phyloP scores from a whole-genome alignment of 2,329 filamentous ascomycete genomes.

The Pyricularia pennisetigena region DNA sequence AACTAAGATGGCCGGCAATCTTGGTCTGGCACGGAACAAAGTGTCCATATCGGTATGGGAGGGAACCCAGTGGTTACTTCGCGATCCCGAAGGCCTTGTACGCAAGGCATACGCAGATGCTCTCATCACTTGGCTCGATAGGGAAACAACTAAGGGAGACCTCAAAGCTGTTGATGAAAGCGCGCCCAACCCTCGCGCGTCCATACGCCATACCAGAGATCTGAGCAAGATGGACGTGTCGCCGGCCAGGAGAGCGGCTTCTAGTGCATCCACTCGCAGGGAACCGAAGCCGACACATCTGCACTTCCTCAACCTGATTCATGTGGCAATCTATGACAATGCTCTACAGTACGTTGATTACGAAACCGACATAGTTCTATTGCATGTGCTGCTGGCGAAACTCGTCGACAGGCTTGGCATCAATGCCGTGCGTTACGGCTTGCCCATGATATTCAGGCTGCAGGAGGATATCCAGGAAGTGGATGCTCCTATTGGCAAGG shows the following conservation, averaged over 20 bases:
- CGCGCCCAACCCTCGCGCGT: slow-evolving; percentile 17
- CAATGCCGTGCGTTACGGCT: slow-evolving; percentile 66
- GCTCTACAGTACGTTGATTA: slow-evolving; percentile 63
- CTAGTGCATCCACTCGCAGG: slow-evolving; percentile 54
- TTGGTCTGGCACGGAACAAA: slow-evolving; percentile 58
- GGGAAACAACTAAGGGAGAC: slow-evolving; percentile 64
- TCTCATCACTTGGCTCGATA: slow-evolving; percentile 70
- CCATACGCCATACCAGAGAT: background rate
- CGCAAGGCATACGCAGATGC: slow-evolving; percentile 80
- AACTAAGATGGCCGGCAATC: slow-evolving; percentile 46
- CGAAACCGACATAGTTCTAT: slow-evolving; percentile 64
- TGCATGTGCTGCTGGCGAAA: slow-evolving; percentile 67
- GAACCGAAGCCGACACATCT: slow-evolving; percentile 45
- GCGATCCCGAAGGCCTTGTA: slow-evolving; percentile 68
- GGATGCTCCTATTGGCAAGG: slow-evolving; percentile 58
- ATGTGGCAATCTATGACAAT: slow-evolving; percentile 84
- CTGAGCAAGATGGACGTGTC: background rate
- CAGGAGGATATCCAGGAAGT: slow-evolving; percentile 72
- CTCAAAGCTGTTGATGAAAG: slow-evolving; percentile 50
- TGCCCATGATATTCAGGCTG: slow-evolving; percentile 82
- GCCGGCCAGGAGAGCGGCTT: slow-evolving; percentile 54
- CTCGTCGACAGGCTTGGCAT: slow-evolving; percentile 72
- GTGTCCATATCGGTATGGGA: slow-evolving; percentile 85
- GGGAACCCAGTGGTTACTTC: slow-evolving; percentile 87
- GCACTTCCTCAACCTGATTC: slow-evolving; percentile 73